Conservation (phyloP, 352 stramenopile genomes). For the Phytophthora uliginosa region DNA sequence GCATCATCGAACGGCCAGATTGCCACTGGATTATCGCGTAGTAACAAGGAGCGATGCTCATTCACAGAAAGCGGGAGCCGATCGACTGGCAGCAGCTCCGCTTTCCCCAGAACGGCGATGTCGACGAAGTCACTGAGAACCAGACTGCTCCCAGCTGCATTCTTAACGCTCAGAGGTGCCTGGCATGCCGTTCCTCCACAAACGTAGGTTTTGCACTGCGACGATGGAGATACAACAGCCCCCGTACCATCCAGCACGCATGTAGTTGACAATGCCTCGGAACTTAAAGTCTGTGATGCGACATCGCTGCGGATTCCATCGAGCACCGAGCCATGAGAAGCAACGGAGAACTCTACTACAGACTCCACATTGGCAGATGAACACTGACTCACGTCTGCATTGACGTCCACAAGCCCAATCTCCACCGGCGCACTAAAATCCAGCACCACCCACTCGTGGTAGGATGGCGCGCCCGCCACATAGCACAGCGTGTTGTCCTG, state of each 20-base stretch:
- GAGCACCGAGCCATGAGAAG: conserved; percentile 47
- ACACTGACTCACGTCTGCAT: conserved; percentile 51
- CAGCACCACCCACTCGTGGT: conserved; percentile 79
- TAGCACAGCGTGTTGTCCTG: conserved; percentile 52
- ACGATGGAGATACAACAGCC: conserved; percentile 19
- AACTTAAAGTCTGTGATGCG: conserved; percentile 20
- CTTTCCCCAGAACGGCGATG: conserved; percentile 53
- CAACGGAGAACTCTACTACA: conserved; percentile 54
- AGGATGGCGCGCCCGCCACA: conserved; percentile 43
- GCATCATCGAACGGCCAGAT: conserved; percentile 70
- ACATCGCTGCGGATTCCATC: conserved; percentile 37
- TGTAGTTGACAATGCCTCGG: neutral
- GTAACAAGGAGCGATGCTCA: conserved; percentile 58
- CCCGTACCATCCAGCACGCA: conserved; percentile 46
- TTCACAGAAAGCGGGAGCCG: conserved; percentile 60
- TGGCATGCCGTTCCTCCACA: conserved; percentile 50
- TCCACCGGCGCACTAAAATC: conserved; percentile 49
- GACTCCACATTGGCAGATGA: conserved; percentile 34
- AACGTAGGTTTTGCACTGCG: conserved; percentile 27
- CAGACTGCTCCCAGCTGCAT: conserved; percentile 32
- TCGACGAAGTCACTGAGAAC: conserved; percentile 67
- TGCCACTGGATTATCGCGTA: conserved; percentile 72
- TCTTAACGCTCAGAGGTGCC: conserved; percentile 5
- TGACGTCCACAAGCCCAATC: conserved; percentile 68
- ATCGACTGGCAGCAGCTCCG: conserved; percentile 43